Evolutionary conservation across 495 filamentous ascomycete species (phyloP).

Genomic region (Parathielavia appendiculata): DNA sequence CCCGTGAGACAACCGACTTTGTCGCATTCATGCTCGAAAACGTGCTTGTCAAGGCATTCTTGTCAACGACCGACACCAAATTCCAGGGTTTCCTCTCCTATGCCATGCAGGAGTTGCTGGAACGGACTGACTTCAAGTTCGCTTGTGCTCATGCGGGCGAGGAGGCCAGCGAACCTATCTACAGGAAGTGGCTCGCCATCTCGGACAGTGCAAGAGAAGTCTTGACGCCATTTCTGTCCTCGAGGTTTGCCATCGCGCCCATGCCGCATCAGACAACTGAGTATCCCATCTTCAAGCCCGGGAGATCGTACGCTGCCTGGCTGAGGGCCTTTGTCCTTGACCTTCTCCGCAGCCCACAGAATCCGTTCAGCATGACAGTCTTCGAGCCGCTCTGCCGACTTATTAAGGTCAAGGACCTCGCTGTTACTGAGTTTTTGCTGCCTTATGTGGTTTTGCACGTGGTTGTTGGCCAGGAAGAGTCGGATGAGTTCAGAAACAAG

Average conservation of each 20-base stretch:
- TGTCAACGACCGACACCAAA: conserved; percentile 78
- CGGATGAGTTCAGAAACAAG: conserved; percentile 57
- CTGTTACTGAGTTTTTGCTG: conserved; percentile 77
- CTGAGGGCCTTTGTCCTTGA: conserved; percentile 73
- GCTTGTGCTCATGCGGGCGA: conserved; percentile 38
- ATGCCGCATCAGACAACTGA: conserved; percentile 47
- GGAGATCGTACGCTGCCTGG: conserved; percentile 70
- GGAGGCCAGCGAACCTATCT: conserved; percentile 29
- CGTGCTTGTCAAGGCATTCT: conserved; percentile 83
- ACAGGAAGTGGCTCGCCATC: conserved; percentile 68
- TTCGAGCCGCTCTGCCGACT: conserved; percentile 76
- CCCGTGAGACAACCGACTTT: conserved; percentile 79
- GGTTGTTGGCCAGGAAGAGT: conserved; percentile 58
- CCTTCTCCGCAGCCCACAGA: conserved; percentile 66
- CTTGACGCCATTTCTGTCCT: conserved; percentile 78
- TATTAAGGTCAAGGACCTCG: conserved; percentile 74
- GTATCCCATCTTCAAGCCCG: conserved; percentile 72
- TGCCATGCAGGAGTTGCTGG: conserved; percentile 87
- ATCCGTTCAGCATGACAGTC: conserved; percentile 62
- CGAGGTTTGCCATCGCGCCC: conserved; percentile 67
- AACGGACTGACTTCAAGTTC: conserved; percentile 63
- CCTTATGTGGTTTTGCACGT: conserved; percentile 79
- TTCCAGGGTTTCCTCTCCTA: conserved; percentile 87
- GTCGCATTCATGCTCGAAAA: conserved; percentile 78
- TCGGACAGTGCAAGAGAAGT: conserved; percentile 70